Percentiles rank a stretch among this genome's conserved stretches.
Evolutionary conservation across 2,329 filamentous ascomycete species (phyloP).

Genomic region (Tolypocladium nubicola): DNA sequence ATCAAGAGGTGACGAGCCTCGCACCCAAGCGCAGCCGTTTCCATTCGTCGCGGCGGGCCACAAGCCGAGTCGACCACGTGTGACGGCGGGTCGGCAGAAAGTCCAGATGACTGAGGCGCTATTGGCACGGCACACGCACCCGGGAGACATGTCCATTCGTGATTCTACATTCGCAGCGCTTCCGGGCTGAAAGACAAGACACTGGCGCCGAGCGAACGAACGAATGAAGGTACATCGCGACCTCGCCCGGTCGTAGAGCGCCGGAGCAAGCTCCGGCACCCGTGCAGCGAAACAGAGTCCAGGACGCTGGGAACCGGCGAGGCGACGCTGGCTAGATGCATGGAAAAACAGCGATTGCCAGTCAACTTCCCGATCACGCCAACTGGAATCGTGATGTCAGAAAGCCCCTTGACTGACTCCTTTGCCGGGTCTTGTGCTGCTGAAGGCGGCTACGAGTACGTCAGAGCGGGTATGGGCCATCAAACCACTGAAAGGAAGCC

Average conservation of each 20-base stretch:
- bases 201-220: not conserved
- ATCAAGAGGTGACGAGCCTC: not conserved
- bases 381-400: slow-evolving; percentile 3
- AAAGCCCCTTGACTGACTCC: not conserved
- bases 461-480: not conserved
- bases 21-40: not conserved
- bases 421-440: not conserved
- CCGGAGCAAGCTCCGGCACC: not conserved
- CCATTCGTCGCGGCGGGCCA: not conserved
- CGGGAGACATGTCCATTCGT: not conserved
- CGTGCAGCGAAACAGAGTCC: not conserved
- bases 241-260: not conserved
- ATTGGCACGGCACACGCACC: not conserved
- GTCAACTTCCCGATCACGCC: slow-evolving; percentile 5
- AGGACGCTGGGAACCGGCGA: not conserved
- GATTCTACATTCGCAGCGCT: not conserved
- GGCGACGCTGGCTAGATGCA: not conserved
- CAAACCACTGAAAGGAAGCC: not conserved
- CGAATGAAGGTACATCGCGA: not conserved
- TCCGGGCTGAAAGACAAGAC: too few relatives aligned
- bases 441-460: not conserved
- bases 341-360: slow-evolving; percentile 2
- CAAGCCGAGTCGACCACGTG: not conserved
- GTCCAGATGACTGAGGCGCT: not conserved
- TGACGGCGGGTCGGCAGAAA: not conserved